phyloP scores from a whole-genome alignment of 805 yeast species.

The Metschnikowia kofuensis region DNA sequence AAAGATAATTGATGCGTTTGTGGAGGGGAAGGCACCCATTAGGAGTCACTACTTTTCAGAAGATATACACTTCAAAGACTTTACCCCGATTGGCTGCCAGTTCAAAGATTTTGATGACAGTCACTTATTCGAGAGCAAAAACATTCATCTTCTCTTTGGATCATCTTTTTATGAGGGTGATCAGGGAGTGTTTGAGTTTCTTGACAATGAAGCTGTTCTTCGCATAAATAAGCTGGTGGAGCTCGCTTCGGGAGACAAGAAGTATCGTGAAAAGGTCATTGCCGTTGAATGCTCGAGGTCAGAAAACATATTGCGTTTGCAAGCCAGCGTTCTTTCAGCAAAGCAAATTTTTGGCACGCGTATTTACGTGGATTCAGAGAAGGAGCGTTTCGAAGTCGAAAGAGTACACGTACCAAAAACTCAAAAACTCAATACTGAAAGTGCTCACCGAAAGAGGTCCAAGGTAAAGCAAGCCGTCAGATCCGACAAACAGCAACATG shows the following conservation, averaged over 20 bases:
- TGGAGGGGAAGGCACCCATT: conserved; percentile 28
- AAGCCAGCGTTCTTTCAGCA: conserved; percentile 25
- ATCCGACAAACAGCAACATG: background rate
- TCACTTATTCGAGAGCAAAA: conserved; percentile 32
- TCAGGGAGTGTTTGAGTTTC: conserved; percentile 19
- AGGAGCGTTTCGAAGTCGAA: conserved; percentile 8
- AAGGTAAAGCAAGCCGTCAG: conserved; percentile 1
- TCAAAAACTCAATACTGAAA: conserved; percentile 4
- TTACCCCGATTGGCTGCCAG: conserved; percentile 50
- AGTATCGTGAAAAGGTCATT: conserved; percentile 6
- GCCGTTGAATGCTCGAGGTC: conserved; percentile 14
- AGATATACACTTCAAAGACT: conserved; percentile 62
- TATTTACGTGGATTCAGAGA: conserved; percentile 4
- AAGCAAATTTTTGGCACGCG: conserved; percentile 20
- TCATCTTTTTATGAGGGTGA: conserved; percentile 15
- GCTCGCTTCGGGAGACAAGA: conserved; percentile 8
- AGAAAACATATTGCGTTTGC: conserved; percentile 29
- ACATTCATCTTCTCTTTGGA: conserved; percentile 23
- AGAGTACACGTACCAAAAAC: conserved; percentile 11
- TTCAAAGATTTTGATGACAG: conserved; percentile 63
- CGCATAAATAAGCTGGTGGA: conserved; percentile 14
- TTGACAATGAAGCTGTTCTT: conserved; percentile 20
- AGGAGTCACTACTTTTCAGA: conserved; percentile 59
- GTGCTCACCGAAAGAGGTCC: background rate
- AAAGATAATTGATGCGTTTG: conserved; percentile 8